Conservation (phyloP, 257 asterid genomes). For the Pogostemon cablin region DNA sequence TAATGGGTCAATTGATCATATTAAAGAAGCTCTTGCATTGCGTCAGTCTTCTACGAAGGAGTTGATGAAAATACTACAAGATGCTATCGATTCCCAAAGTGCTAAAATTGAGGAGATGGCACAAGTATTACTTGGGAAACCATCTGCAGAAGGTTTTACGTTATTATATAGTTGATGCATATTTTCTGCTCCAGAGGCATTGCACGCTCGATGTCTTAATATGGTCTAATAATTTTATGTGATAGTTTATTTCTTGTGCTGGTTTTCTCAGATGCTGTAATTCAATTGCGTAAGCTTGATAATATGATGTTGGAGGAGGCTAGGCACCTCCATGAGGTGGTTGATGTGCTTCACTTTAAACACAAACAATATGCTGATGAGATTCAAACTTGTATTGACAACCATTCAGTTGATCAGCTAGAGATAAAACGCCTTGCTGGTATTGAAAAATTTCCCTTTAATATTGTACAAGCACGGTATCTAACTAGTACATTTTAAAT, state of each 20-base stretch:
- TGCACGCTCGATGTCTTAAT: background rate
- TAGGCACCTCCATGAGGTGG: conserved; percentile 51
- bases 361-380: conserved; percentile 74
- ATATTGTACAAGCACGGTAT: conserved; percentile 18
- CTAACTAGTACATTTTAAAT: conserved; percentile 24
- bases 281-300: conserved; percentile 61
- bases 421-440: conserved; percentile 82
- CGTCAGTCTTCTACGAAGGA: conserved; percentile 73
- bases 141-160: conserved; percentile 76
- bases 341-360: conserved; percentile 65
- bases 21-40: conserved; percentile 62
- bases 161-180: conserved; percentile 31
- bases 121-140: conserved; percentile 52
- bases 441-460: conserved; percentile 34
- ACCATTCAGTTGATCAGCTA: conserved; percentile 63
- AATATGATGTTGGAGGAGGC: conserved; percentile 76
- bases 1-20: conserved; percentile 49
- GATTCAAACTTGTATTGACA: conserved; percentile 63
- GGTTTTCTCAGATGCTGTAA: conserved; percentile 59
- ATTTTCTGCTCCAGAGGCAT: background rate
- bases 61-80: conserved; percentile 73
- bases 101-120: conserved; percentile 62
- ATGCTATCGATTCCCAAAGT: conserved; percentile 67
- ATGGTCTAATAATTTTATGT: conserved; percentile 23
- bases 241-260: conserved; percentile 20